These are phyloP conservation scores for Lipomyces sp. DNA, from an alignment of 805 yeast species.

Conservation along the genomic window DNA sequence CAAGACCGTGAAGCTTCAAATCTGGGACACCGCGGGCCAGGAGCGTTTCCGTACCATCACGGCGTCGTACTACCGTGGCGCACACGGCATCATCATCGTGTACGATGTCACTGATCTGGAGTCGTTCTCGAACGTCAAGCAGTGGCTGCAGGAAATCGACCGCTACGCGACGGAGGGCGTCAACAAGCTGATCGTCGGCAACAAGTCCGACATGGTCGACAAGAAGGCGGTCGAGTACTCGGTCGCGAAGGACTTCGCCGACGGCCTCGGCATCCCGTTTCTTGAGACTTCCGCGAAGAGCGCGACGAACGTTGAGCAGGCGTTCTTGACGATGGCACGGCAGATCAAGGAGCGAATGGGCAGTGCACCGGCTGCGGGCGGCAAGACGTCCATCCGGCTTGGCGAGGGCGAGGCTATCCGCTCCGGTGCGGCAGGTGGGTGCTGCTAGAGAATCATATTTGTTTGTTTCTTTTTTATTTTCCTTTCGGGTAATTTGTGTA, in stretches of 20 bases:
- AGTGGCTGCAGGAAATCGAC: slow-evolving; percentile 98
- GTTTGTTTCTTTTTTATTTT: background rate
- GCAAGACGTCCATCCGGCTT: slow-evolving; percentile 43
- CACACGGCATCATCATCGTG: slow-evolving; percentile 96
- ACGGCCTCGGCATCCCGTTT: slow-evolving; percentile 88
- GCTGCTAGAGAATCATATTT: slow-evolving; percentile 43
- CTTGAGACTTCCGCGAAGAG: slow-evolving; percentile 94
- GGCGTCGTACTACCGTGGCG: slow-evolving; percentile 95
- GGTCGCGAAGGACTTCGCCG: slow-evolving; percentile 96
- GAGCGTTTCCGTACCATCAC: slow-evolving; percentile 98
- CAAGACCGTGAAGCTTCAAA: slow-evolving; percentile 93
- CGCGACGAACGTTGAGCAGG: slow-evolving; percentile 96
- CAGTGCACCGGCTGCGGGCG: slow-evolving; percentile 48
- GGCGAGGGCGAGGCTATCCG: slow-evolving; percentile 43
- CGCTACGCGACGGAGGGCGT: slow-evolving; percentile 98
- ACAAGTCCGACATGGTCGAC: slow-evolving; percentile 90
- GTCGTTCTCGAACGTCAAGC: slow-evolving; percentile 87
- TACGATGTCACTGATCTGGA: slow-evolving; percentile 95
- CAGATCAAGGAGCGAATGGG: slow-evolving; percentile 94
- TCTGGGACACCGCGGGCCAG: slow-evolving; percentile 99
- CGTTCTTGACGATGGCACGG: slow-evolving; percentile 97
- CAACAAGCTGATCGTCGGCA: slow-evolving; percentile 91
- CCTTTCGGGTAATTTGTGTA: background rate
- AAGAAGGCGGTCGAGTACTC: slow-evolving; percentile 94
- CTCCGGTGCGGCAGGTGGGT: slow-evolving; percentile 41